phyloP scores from a whole-genome alignment of 2,329 filamentous ascomycete genomes.

The Cadophora gregata region DNA sequence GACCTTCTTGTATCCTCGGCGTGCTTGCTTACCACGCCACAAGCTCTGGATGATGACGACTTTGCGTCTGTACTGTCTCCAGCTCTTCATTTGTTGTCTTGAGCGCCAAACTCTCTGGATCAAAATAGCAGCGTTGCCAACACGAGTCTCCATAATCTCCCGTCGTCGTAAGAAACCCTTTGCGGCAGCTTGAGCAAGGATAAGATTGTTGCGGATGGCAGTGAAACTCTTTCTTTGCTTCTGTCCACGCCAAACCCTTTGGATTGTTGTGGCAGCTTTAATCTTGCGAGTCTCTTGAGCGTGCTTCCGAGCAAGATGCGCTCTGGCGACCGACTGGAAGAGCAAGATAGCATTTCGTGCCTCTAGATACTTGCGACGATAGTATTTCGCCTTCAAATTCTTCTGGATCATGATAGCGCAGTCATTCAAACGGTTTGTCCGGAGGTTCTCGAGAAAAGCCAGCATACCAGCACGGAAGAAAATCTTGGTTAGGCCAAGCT shows the following conservation, averaged over 20 bases:
- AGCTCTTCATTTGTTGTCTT: constrained; percentile 76
- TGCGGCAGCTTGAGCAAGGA: constrained; percentile 86
- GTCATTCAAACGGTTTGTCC: constrained; percentile 87
- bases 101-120: constrained; percentile 93
- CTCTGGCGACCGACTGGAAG: constrained; percentile 80
- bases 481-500: constrained; percentile 96
- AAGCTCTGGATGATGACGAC: constrained; percentile 88
- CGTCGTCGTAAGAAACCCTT: constrained; percentile 92
- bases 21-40: constrained; percentile 85
- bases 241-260: constrained; percentile 91
- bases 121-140: constrained; percentile 87
- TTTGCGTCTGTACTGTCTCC: constrained; percentile 90
- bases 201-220: constrained; percentile 79
- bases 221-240: constrained; percentile 86
- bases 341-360: constrained; percentile 80
- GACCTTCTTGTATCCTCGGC: constrained; percentile 84
- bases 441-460: constrained; percentile 92
- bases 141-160: constrained; percentile 90
- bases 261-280: constrained; percentile 91
- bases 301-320: constrained; percentile 75
- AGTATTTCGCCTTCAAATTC: constrained; percentile 95
- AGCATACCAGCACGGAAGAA: constrained; percentile 99
- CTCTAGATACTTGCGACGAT: constrained; percentile 87
- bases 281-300: constrained; percentile 82
- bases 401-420: constrained; percentile 99